Evolutionary conservation across 768 basidiomycete genomes (phyloP), one percentile per base, ranked within the genome.

Genomic region (Rhizopogon roseolus): DNA sequence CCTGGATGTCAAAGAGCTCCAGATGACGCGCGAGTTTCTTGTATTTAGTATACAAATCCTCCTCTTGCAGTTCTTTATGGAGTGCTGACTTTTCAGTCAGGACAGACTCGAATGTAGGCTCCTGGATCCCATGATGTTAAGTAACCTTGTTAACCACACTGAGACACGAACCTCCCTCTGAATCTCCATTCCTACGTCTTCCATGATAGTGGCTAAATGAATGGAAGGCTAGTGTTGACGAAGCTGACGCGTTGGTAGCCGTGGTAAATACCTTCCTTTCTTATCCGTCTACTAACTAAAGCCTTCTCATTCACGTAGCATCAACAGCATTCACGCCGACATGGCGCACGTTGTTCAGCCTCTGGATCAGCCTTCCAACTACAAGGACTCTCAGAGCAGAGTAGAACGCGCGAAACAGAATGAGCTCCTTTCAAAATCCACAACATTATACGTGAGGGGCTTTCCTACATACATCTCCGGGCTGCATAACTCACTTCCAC

Each of bases 1-100:
- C 90, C 64, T 89, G 88, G 27, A 93, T 92, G 50, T 92, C 89
- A 37, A 98, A 84, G 76, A 99, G 93, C 66, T 99, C 94, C 34
- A 95, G 79, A 65, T 99, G 96, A 45, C 93, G 87, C 50, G 90
- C 82, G 48, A 99, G 88, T 65, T 93, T 93, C 81, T 97, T 96
- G 83, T 92, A 97, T 71, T 95, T 97, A 71, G 91, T 85, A 69
- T 98, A 99, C 57, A 98, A 75, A 73, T 98, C 97, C 73, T 98
- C 91, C 54, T 82, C 76, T 63, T 94, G 92, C 32, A 96, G 78
- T 62, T 94, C 90, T 60, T 88, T 86, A 69, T 88, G 81, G 46
- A 98, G 77, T 17, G 89, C 84, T 29, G 88, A 81, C 79, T 95
- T 96, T 76, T 97, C 94, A 50, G 83, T 85, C 51, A 93, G 82